phyloP scores from a whole-genome alignment of 768 basidiomycete genomes.

The Termitomyces sp. region DNA sequence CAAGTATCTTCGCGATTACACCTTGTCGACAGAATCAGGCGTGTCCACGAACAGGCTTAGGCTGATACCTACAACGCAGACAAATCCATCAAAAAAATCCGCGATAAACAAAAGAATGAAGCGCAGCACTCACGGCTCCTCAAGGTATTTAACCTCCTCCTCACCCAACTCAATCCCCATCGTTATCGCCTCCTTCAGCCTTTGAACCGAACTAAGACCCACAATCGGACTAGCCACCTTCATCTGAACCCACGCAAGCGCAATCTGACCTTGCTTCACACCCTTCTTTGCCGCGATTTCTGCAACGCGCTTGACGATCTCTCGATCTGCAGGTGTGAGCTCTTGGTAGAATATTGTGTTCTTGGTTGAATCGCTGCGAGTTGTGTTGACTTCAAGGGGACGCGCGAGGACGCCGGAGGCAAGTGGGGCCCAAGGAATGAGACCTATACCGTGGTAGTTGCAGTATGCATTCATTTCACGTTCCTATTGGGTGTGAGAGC shows the following conservation, averaged over 20 bases:
- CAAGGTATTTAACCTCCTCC: slow-evolving; percentile 40
- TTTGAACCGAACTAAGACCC: slow-evolving; percentile 17
- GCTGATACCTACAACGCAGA: slow-evolving; percentile 7
- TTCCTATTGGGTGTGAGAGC: slow-evolving; percentile 26
- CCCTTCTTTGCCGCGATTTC: slow-evolving; percentile 38
- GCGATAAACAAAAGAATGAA: not conserved
- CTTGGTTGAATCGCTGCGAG: slow-evolving; percentile 9
- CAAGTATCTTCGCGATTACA: not conserved
- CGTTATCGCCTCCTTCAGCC: slow-evolving; percentile 16
- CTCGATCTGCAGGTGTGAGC: slow-evolving; percentile 22
- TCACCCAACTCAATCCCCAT: slow-evolving; percentile 27
- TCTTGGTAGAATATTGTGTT: slow-evolving; percentile 17
- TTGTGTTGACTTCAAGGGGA: slow-evolving; percentile 25
- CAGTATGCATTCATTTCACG: slow-evolving; percentile 43
- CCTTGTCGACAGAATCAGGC: not conserved
- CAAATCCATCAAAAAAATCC: not conserved
- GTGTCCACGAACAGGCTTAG: slow-evolving; percentile 12
- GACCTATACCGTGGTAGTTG: slow-evolving; percentile 45
- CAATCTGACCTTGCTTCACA: slow-evolving; percentile 41
- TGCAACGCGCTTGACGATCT: slow-evolving; percentile 34
- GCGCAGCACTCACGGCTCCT: slow-evolving; percentile 28
- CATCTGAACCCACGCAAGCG: slow-evolving; percentile 37
- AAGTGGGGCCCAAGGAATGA: slow-evolving; percentile 51
- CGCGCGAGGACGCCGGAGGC: slow-evolving; percentile 34
- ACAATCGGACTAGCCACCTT: slow-evolving; percentile 34